Conservation (phyloP, 2,329 filamentous ascomycete species). For the Emmonsiellopsis sp. region DNA sequence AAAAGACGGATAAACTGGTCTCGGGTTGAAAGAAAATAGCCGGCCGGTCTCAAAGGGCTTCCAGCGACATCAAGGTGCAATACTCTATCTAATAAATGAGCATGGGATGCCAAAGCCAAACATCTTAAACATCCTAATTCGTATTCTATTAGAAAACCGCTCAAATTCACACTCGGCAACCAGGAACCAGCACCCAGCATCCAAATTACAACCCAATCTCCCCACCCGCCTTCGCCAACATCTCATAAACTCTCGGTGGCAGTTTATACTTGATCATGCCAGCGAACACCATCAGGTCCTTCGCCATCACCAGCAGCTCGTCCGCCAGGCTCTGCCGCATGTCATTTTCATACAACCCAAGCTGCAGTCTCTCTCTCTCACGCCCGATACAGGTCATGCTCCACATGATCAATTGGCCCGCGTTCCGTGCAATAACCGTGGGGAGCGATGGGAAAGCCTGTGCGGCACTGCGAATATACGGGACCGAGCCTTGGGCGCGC, state of each 20-base stretch:
- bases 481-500: conserved; percentile 62
- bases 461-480: conserved; percentile 68
- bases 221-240: conserved; percentile 69
- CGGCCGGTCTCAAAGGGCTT: too few species aligned
- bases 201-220: conserved; percentile 42
- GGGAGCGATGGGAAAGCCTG: conserved; percentile 71
- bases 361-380: conserved; percentile 62
- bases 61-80: too few species aligned
- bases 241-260: conserved; percentile 79
- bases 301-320: conserved; percentile 66
- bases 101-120: too few species aligned
- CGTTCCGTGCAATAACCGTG: conserved; percentile 74
- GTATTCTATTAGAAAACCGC: too few species aligned
- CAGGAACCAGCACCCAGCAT: too few species aligned
- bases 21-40: too few species aligned
- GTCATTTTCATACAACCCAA: conserved; percentile 58
- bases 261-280: conserved; percentile 86
- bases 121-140: too few species aligned
- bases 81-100: too few species aligned
- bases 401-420: conserved; percentile 90
- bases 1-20: too few species aligned
- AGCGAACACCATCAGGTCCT: conserved; percentile 88
- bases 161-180: too few species aligned
- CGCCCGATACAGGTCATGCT: conserved; percentile 76
- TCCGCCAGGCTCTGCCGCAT: conserved; percentile 47